Percentiles rank a stretch among this genome's conserved stretches.
These are phyloP conservation scores for Kwoniella shivajii DNA, from an alignment of 1,284 basidiomycete genomes.

Conservation along the genomic window DNA sequence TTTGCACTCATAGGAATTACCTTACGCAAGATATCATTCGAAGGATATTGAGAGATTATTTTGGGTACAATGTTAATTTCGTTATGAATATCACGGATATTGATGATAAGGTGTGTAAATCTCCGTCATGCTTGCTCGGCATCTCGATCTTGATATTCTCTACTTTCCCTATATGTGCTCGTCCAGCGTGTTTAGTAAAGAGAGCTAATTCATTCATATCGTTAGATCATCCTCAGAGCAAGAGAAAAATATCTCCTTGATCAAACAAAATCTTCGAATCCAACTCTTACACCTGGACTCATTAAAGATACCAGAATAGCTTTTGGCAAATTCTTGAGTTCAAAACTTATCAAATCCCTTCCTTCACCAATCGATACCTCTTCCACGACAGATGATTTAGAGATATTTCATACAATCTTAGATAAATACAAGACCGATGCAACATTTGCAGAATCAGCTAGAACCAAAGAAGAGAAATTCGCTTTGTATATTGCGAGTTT, in stretches of 20 bases:
- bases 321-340: constrained; percentile 62
- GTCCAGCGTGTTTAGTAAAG: not conserved
- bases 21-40: constrained; percentile 95
- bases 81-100: constrained; percentile 99
- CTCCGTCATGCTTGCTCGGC: too few species aligned
- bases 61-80: constrained; percentile 96
- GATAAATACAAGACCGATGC: constrained; percentile 58
- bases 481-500: constrained; percentile 79
- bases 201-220: not conserved
- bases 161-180: not conserved
- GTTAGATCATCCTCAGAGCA: constrained; percentile 84
- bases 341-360: constrained; percentile 62
- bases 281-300: constrained; percentile 43
- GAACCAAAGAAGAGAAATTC: constrained; percentile 84
- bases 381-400: constrained; percentile 57
- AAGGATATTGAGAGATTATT: constrained; percentile 91
- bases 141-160: not conserved
- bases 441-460: constrained; percentile 67
- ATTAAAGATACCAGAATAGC: constrained; percentile 41
- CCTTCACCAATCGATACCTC: constrained; percentile 64
- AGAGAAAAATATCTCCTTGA: constrained; percentile 77
- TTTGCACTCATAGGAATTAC: constrained; percentile 72
- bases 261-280: constrained; percentile 41
- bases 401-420: constrained; percentile 65
- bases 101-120: constrained; percentile 75